Evolutionary conservation across 805 yeast species (phyloP), one percentile per base, ranked within the genome.

Genomic region (Hanseniaspora pseudoguilliermondii): DNA sequence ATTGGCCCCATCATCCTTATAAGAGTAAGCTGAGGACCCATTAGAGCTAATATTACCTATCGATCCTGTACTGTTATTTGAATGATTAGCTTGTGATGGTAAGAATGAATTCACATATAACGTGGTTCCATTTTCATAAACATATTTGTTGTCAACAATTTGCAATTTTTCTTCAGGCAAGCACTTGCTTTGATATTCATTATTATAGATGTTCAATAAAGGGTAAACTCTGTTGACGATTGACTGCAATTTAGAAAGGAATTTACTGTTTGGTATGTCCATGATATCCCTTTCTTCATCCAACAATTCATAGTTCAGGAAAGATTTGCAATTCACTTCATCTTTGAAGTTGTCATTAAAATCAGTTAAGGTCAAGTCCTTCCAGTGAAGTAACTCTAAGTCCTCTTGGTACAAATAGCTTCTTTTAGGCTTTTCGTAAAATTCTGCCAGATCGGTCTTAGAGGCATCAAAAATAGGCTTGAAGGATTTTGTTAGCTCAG

Each of bases 341-440:
- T 11, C 23, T 38, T 46, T 44, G 15, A 21, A 21, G 1, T 57
- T 20, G 61, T 84, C 89, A 59, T 81, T 72, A 60, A 83, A 84
- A 63, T 83, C 90, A 52, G 73, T 74, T 55, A 83, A 72, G 53
- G 74, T 75, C 59, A 71, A 74, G 25, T 75, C 75, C 18, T 84
- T 70, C 5, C 83, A 76, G 32, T 72, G 69, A 62, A 81, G 83
- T 59, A 82, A 89, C 58, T 78, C 79, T 60, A 81, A 69, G 68
- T 84, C 93, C 62, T 85, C 91, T 47, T 71, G 67, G 63, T 83
- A 84, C 54, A 76, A 77, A 56, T 80, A 76, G 2, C 65, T 62
- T 65, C 91, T 73, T 8, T 64, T 59, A 16, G 84, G 84, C 51
- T 72, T 55, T 15, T 59, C 57, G 2, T 60, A 53, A 21, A 46